phyloP scores from a whole-genome alignment of 2,329 filamentous ascomycete genomes.

The Fusarium pilosicola region DNA sequence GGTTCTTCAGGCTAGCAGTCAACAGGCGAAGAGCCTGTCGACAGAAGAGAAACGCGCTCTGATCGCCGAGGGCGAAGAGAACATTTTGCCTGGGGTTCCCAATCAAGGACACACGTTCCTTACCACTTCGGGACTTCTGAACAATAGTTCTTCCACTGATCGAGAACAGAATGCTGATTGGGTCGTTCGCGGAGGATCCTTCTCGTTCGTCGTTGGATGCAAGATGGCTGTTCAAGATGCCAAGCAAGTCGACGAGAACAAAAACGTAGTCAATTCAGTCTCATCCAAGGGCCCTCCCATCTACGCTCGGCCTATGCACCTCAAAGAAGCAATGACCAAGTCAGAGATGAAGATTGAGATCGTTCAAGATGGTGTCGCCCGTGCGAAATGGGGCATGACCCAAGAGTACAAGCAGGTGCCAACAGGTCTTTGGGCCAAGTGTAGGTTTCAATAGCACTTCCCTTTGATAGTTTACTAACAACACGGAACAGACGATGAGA shows the following conservation, averaged over 20 bases:
- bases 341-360: neutral
- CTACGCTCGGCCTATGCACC: neutral
- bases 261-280: neutral
- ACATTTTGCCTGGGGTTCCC: too few relatives aligned
- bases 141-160: neutral
- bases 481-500: neutral
- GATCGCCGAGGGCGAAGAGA: accelerated
- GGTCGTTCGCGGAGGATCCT: neutral
- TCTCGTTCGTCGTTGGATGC: neutral
- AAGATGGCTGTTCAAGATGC: neutral
- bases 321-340: neutral
- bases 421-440: neutral
- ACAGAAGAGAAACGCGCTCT: accelerated
- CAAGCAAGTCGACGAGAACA: neutral
- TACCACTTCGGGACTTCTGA: neutral
- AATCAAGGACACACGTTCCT: neutral
- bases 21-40: neutral
- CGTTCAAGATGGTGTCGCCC: neutral
- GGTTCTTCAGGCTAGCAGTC: neutral
- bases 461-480: accelerated
- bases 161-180: neutral
- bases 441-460: neutral
- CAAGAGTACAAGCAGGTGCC: neutral
- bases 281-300: accelerated
- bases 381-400: neutral